Base-by-base conservation (phyloP, 2,329 filamentous ascomycete species). In the Trichoderma afroharzianum region DNA sequence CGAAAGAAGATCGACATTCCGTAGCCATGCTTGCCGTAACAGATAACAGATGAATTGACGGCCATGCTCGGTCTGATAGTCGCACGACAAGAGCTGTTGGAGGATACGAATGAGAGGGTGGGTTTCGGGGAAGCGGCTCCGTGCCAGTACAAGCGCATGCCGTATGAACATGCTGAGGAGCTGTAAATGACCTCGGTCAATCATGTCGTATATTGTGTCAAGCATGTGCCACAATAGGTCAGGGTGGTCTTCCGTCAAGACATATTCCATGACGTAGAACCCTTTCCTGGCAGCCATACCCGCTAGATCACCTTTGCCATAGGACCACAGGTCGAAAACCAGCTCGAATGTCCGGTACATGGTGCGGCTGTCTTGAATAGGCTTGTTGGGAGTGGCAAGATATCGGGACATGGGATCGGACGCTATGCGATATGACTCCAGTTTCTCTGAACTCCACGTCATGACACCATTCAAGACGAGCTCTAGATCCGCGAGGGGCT, bases 291-390 rank as follows among this genome's bases (percentile, higher is more conserved):
- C 80, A 28, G 80, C 80, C 77, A 81, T 78, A 14, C 80, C 80
- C 9, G 80, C 80, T 6, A 82, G 73, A 32, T 79, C 76, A 6
- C 80, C 80, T 61, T 78, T 78, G 3, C 80, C 80, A n/a, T 78
- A 76, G 28, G 74, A 77, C 80, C 80, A 82, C 12, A 82, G 75
- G 70, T 81, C 80, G 61, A 81, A 82, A 26, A 80, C 80, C 18
- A 82, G 75, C 71, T 82, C 80, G 68, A 82, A 82, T 1, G 79
- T 82, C 64, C 80, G 79, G 67, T 81, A 82, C 80, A 82, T 82
- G 61, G 80, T 82, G 36, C 80, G 80, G 63, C 80, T 82, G 68
- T 82, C 80, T 69, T 81, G 79, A 12, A 81, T 80, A 28, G 79
- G 80, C 11, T 76, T 77, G 33, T 79, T 79, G 14, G 80, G 80